Evolutionary conservation across 2,329 filamentous ascomycete genomes (phyloP).

Genomic region (Emericellopsis cladophorae): DNA sequence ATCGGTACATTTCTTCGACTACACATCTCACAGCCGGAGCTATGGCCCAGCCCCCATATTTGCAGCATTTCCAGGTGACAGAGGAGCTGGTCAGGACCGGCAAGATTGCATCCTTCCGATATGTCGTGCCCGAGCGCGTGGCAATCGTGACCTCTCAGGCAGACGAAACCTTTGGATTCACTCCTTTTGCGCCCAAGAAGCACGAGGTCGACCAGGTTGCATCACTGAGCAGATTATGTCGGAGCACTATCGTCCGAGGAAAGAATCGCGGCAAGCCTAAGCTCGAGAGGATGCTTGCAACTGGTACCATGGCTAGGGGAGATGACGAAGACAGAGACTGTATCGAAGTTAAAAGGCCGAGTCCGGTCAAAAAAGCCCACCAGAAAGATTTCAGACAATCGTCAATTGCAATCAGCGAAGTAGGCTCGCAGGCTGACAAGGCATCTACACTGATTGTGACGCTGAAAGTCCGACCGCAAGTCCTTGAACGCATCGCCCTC

Average conservation of each 20-base stretch:
- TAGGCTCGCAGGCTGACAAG: too few species aligned
- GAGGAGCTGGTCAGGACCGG: slow-evolving; percentile 21
- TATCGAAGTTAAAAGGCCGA: not conserved
- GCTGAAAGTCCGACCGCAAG: too few species aligned
- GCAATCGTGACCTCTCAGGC: too few species aligned
- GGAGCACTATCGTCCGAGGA: slow-evolving; percentile 7
- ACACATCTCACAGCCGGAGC: slow-evolving; percentile 16
- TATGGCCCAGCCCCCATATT: slow-evolving; percentile 16
- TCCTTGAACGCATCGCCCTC: too few species aligned
- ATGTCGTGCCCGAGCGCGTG: slow-evolving; percentile 9
- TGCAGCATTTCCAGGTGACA: slow-evolving; percentile 19
- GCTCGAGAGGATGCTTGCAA: not conserved
- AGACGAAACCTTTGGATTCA: not conserved
- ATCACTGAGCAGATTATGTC: slow-evolving; percentile 14
- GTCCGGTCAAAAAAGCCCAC: not conserved
- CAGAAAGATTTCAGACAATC: too few species aligned
- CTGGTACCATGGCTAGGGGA: too few species aligned
- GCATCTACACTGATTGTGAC: too few species aligned
- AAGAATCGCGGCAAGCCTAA: slow-evolving; percentile 4
- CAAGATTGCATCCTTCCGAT: slow-evolving; percentile 22
- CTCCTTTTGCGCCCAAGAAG: not conserved
- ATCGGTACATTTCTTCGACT: slow-evolving; percentile 23
- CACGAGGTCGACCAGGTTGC: not conserved
- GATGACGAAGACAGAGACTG: not conserved
- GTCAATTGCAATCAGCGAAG: too few species aligned